Evolutionary conservation across 202 grass and related monocot genomes (phyloP).

Genomic region (Dendrocalamus latiflorus): DNA sequence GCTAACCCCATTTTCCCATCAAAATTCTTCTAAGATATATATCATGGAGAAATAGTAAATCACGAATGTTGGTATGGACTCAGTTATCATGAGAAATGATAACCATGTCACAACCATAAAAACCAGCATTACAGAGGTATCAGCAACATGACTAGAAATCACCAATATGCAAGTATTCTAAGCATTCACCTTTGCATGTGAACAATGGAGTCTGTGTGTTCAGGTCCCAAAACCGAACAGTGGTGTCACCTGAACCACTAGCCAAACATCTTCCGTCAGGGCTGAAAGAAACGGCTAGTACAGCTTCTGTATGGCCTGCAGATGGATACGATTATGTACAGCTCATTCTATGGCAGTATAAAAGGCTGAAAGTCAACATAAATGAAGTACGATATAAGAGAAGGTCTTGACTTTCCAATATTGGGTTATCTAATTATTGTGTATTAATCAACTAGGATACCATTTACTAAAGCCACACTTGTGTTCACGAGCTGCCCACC

Average conservation of each 20-base stretch:
- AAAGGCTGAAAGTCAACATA: background rate
- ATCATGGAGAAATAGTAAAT: background rate
- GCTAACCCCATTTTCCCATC: background rate
- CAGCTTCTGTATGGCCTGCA: conserved; percentile 89
- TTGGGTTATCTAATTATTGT: background rate
- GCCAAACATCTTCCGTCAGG: conserved; percentile 74
- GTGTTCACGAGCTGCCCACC: background rate
- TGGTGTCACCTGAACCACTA: conserved; percentile 94
- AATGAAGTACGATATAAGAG: background rate
- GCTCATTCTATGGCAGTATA: background rate
- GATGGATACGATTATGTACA: background rate
- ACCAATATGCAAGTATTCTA: background rate
- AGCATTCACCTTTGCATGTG: conserved; percentile 75
- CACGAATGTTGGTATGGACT: background rate
- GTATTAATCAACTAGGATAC: background rate
- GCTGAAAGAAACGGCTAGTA: conserved; percentile 87
- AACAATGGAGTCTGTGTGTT: conserved; percentile 84
- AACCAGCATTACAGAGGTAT: background rate
- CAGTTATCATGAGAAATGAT: background rate
- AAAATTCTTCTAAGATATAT: background rate
- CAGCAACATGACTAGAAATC: background rate
- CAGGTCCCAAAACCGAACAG: conserved; percentile 87
- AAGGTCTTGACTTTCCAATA: background rate
- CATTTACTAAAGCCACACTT: background rate
- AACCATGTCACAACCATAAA: background rate